Evolutionary conservation across 805 yeast species (phyloP).

Genomic region (Ogataea philodendri): DNA sequence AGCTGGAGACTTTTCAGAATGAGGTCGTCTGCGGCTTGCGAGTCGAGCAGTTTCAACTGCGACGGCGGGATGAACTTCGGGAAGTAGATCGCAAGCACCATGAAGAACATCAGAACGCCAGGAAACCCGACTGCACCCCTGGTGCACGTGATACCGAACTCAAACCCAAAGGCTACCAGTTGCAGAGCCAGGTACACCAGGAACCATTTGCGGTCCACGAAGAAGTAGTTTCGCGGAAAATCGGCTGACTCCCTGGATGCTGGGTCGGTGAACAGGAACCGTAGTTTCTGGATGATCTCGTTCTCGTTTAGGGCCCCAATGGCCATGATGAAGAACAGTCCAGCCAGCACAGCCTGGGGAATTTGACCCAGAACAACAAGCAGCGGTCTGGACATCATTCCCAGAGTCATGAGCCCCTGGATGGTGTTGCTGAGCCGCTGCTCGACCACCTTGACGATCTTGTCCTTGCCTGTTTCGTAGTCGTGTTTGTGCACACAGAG

Average conservation of each 20-base stretch:
- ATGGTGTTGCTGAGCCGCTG: constrained; percentile 81
- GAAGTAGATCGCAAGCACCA: constrained; percentile 61
- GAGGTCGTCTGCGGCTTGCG: constrained; percentile 35
- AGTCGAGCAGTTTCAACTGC: constrained; percentile 62
- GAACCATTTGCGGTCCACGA: constrained; percentile 46
- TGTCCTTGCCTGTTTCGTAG: constrained; percentile 30
- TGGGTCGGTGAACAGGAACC: constrained; percentile 61
- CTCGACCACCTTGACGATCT: constrained; percentile 66
- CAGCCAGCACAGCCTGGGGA: constrained; percentile 92
- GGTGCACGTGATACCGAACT: constrained; percentile 82
- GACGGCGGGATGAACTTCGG: constrained; percentile 58
- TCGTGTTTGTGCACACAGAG: constrained; percentile 54
- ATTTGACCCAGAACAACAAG: constrained; percentile 74
- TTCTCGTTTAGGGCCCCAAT: constrained; percentile 70
- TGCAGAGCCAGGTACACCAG: constrained; percentile 56
- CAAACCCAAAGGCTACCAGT: constrained; percentile 68
- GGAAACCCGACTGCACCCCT: constrained; percentile 95
- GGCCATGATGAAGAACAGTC: constrained; percentile 93
- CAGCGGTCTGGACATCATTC: constrained; percentile 87
- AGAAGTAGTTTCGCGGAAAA: constrained; percentile 20
- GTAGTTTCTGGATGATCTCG: constrained; percentile 58
- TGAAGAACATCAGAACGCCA: constrained; percentile 70
- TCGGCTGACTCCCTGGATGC: constrained; percentile 29
- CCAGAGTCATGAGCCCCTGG: constrained; percentile 82
- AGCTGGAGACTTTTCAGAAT: constrained; percentile 31